These are phyloP conservation scores for Parathielavia hyrcaniae DNA, from an alignment of 495 filamentous ascomycete genomes.

Conservation along the genomic window DNA sequence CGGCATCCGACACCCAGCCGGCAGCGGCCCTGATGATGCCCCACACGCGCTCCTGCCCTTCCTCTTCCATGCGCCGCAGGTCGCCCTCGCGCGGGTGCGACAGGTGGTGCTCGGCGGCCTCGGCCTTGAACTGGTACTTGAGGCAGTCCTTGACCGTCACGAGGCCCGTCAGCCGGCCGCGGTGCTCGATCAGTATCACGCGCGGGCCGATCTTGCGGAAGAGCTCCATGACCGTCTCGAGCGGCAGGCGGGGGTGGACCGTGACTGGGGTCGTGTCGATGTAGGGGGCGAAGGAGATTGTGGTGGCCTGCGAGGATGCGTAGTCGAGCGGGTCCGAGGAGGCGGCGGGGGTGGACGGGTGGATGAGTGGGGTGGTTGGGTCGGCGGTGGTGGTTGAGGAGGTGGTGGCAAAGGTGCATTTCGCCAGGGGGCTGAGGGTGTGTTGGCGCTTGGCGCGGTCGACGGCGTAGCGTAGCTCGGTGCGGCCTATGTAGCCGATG, in stretches of 20 bases:
- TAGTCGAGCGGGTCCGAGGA: conserved; percentile 13
- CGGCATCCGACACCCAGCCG: conserved; percentile 49
- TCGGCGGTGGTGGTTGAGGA: conserved; percentile 25
- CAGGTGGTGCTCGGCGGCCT: conserved; percentile 66
- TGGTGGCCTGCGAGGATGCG: conserved; percentile 42
- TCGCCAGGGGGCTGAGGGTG: conserved; percentile 55
- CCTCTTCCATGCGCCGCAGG: conserved; percentile 32
- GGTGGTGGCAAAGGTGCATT: conserved; percentile 65
- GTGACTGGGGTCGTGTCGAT: conserved; percentile 86
- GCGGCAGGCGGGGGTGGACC: conserved; percentile 82
- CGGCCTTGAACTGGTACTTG: conserved; percentile 95
- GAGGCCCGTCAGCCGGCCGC: conserved; percentile 71
- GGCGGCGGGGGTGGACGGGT: conserved; percentile 21
- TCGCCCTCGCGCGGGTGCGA: conserved; percentile 45
- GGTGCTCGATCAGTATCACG: conserved; percentile 87
- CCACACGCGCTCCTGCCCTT: conserved; percentile 65
- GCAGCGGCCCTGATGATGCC: conserved; percentile 52
- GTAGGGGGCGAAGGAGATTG: conserved; percentile 79
- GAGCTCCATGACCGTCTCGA: conserved; percentile 97
- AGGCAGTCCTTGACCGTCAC: conserved; percentile 97
- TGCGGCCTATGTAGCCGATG: conserved; percentile 90
- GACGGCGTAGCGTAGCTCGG: conserved; percentile 88
- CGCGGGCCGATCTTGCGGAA: conserved; percentile 98
- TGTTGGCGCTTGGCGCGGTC: conserved; percentile 73
- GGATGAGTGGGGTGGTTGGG: conserved; percentile 40